Evolutionary conservation across 257 asterid species (phyloP).

Genomic region (Nemophila menziesii): DNA sequence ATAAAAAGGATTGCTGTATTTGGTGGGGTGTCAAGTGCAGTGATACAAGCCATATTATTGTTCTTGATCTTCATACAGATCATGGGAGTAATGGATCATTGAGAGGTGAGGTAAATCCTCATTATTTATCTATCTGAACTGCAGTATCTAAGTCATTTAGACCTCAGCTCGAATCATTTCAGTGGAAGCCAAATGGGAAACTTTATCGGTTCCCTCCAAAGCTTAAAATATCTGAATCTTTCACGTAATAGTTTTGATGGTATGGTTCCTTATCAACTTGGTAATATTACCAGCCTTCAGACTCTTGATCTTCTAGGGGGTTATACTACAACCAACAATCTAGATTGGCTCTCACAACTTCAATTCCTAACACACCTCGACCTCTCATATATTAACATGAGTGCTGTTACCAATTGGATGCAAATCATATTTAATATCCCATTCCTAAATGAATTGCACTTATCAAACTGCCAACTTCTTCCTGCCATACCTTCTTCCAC

Average conservation of each 20-base stretch:
- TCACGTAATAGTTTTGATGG: no score
- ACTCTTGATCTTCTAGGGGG: conserved; percentile 8
- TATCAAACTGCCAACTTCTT: background rate
- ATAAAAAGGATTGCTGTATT: conserved; percentile 4
- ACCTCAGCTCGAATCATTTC: conserved; percentile 16
- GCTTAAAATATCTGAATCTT: no score
- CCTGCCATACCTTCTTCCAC: background rate
- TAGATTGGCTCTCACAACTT: conserved; percentile 10
- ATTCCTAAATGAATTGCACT: conserved; percentile 5
- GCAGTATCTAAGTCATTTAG: conserved; percentile 9
- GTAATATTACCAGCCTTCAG: background rate
- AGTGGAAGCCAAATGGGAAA: conserved; percentile 1
- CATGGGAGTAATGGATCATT: background rate
- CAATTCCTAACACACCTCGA: conserved; percentile 2
- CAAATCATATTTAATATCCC: conserved; percentile 10
- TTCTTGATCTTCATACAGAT: conserved; percentile 8
- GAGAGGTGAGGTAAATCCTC: conserved; percentile 20
- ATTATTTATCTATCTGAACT: background rate
- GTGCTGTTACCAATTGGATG: conserved; percentile 5
- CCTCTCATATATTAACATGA: conserved; percentile 4
- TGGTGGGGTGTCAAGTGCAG: conserved; percentile 23
- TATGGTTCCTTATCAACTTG: background rate
- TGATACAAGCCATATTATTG: conserved; percentile 20
- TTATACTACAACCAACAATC: background rate
- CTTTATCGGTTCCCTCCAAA: conserved; percentile 2